These are phyloP conservation scores for Solanum chacoense DNA, from an alignment of 305 asterid genomes.

Conservation along the genomic window DNA sequence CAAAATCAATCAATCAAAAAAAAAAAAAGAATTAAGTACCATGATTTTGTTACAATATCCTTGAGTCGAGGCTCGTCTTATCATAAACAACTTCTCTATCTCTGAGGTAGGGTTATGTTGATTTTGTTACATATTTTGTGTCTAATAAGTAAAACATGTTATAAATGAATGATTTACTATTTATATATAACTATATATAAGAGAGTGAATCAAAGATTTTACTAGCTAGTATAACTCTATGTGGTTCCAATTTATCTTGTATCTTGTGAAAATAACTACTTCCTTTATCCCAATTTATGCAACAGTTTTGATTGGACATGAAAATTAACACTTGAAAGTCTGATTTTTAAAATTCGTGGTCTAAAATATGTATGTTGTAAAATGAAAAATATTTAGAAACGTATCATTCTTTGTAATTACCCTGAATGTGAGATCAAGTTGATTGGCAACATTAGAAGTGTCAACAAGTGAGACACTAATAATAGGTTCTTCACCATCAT, in stretches of 20 bases:
- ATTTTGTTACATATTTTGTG: background rate
- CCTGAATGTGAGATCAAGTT: constrained; percentile 50
- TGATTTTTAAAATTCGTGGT: background rate
- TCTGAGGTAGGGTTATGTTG: background rate
- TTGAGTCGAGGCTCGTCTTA: background rate
- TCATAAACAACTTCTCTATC: background rate
- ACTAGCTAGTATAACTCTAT: background rate
- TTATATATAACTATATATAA: background rate
- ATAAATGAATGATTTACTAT: background rate
- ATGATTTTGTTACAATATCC: background rate
- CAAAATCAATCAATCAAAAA: background rate
- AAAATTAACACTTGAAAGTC: background rate
- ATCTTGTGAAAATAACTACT: background rate
- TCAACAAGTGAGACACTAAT: constrained; percentile 47
- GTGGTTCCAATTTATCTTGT: background rate
- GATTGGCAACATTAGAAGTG: constrained; percentile 38
- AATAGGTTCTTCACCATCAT: constrained; percentile 31
- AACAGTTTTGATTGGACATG: background rate
- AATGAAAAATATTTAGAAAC: background rate
- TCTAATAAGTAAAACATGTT: background rate
- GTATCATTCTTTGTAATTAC: constrained; percentile 8
- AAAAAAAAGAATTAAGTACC: background rate
- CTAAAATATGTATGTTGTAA: background rate
- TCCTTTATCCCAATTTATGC: background rate
- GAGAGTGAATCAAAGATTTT: background rate